These are phyloP conservation scores for Kazachstania psychrophila DNA, from an alignment of 805 yeast species.

Conservation along the genomic window DNA sequence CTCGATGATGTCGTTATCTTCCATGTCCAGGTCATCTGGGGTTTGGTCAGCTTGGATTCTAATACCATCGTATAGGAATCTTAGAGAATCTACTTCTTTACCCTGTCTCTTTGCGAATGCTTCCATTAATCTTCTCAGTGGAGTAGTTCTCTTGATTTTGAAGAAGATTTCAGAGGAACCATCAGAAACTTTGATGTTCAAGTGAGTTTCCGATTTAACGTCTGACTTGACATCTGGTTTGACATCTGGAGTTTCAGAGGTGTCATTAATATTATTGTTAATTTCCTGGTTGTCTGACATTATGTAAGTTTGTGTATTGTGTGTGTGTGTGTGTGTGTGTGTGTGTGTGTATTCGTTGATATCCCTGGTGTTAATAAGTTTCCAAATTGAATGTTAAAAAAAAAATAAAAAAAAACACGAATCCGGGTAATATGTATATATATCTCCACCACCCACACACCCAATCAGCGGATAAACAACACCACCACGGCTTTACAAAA, in stretches of 20 bases:
- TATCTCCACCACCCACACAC: neutral
- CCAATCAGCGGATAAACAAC: too few species aligned
- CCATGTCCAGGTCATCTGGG: slow-evolving; percentile 87
- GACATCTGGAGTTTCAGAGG: slow-evolving; percentile 20
- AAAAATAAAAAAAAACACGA: neutral
- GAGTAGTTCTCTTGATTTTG: slow-evolving; percentile 89
- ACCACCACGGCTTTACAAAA: too few species aligned
- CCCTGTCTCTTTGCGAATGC: slow-evolving; percentile 98
- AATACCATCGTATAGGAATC: slow-evolving; percentile 90
- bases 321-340: neutral
- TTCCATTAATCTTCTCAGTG: slow-evolving; percentile 89
- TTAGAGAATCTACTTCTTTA: slow-evolving; percentile 66
- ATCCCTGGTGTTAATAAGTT: too few species aligned
- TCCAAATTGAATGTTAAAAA: too few species aligned
- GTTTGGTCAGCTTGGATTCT: slow-evolving; percentile 82
- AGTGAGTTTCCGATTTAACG: slow-evolving; percentile 66
- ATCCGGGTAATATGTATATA: neutral
- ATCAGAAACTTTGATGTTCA: slow-evolving; percentile 89
- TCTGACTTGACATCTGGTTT: slow-evolving; percentile 40
- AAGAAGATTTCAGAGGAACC: slow-evolving; percentile 90
- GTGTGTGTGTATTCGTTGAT: neutral
- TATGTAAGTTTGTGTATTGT: neutral
- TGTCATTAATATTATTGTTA: neutral
- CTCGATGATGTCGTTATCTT: slow-evolving; percentile 92
- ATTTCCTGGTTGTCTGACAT: slow-evolving; percentile 23